These are phyloP conservation scores for Hypomontagnella submonticulosa DNA, from an alignment of 495 filamentous ascomycete genomes.

Conservation along the genomic window DNA sequence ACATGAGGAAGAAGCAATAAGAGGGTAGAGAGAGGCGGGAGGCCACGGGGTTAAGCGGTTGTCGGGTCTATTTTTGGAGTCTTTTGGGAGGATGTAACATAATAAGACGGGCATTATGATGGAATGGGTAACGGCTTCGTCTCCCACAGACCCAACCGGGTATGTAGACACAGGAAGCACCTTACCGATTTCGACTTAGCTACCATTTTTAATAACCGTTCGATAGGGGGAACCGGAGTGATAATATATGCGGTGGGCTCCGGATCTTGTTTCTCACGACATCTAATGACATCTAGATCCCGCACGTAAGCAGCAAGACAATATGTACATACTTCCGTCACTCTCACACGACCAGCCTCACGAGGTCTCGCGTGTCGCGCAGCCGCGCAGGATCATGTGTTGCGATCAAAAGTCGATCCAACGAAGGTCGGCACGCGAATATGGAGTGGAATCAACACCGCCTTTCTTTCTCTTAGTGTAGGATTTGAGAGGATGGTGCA, in stretches of 20 bases:
- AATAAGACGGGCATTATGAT: constrained; percentile 44
- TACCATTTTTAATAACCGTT: constrained; percentile 24
- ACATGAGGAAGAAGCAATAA: constrained; percentile 10
- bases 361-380: constrained; percentile 40
- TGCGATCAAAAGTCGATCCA: constrained; percentile 8
- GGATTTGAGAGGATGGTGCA: constrained; percentile 38
- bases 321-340: not conserved
- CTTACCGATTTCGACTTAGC: constrained; percentile 12
- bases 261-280: constrained; percentile 31
- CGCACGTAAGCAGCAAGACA: constrained; percentile 16
- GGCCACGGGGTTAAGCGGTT: constrained; percentile 33
- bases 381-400: constrained; percentile 43
- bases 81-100: constrained; percentile 32
- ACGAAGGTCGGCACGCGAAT: constrained; percentile 19
- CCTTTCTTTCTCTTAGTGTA: constrained; percentile 20
- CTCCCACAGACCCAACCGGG: constrained; percentile 32
- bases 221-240: constrained; percentile 18
- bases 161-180: constrained; percentile 30
- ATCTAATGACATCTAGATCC: constrained; percentile 32
- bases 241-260: constrained; percentile 29
- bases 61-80: constrained; percentile 42
- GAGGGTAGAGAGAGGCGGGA: constrained; percentile 11
- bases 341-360: constrained; percentile 38
- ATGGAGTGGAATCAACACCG: constrained; percentile 15
- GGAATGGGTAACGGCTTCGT: constrained; percentile 31